These are phyloP conservation scores for Candida boleticola DNA, from an alignment of 805 yeast species.

Conservation along the genomic window DNA sequence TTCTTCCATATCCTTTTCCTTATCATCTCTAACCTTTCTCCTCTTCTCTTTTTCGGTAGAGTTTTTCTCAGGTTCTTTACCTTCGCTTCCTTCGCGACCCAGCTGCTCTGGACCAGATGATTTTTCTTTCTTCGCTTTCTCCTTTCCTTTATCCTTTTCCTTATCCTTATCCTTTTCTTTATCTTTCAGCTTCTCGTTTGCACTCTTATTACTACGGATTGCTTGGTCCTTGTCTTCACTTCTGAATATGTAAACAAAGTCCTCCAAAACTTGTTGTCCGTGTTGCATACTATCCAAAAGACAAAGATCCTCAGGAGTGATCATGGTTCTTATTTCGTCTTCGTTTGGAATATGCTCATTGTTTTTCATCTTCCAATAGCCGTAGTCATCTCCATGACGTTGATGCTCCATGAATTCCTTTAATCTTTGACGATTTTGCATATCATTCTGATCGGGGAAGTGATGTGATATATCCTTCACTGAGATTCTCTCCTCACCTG, in stretches of 20 bases:
- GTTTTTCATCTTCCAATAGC: constrained; percentile 84
- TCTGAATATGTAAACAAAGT: constrained; percentile 56
- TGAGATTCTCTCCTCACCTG: constrained; percentile 67
- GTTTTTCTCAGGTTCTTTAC: constrained; percentile 6
- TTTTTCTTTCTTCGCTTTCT: constrained; percentile 17
- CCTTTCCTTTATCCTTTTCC: constrained; percentile 30
- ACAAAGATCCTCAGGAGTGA: constrained; percentile 87
- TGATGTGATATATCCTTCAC: constrained; percentile 87
- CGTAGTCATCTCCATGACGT: constrained; percentile 90
- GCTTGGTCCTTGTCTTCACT: constrained; percentile 32
- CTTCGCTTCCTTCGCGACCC: constrained; percentile 8
- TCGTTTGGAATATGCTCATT: constrained; percentile 63
- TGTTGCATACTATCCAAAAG: constrained; percentile 88
- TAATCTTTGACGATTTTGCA: constrained; percentile 92
- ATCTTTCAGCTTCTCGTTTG: constrained; percentile 34
- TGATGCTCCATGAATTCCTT: constrained; percentile 98
- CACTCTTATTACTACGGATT: constrained; percentile 14
- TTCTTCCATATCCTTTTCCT: constrained; percentile 45
- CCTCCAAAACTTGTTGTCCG: constrained; percentile 87
- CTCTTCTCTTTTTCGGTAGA: constrained; percentile 17
- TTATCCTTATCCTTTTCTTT: constrained; percentile 30
- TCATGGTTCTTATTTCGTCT: constrained; percentile 76
- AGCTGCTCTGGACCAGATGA: constrained; percentile 4
- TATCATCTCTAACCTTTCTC: constrained; percentile 24
- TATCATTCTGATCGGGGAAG: constrained; percentile 95